Evolutionary conservation across 176 grass and related monocot species (phyloP), one percentile per base, ranked within the genome.

Genomic region (Ananas comosus): DNA sequence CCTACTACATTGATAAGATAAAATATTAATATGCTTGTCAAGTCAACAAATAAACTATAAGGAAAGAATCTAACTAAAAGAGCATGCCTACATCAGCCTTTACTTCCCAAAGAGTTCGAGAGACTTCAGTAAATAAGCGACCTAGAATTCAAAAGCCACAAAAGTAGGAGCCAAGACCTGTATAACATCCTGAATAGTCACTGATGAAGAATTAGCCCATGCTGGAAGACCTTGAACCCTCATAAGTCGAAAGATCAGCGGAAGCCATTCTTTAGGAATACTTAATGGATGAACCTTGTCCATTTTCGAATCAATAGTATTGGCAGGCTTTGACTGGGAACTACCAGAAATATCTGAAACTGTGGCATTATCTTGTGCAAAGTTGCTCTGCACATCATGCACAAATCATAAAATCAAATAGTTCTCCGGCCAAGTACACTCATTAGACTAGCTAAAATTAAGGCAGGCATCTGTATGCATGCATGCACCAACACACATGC

Each of bases 171-270:
- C 24, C 24, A 78, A 51, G 73, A 97, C 94, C 94, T 97, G 79
- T 79, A 97, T 80, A 14, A 93, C 77, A 85, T 97, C 82, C 73
- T 71, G 67, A 86, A 99, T 79, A 68, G 89, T 88, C 63, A 99
- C 81, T 27, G 87, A 79, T 2, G 79, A 83, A 64, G 71, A 77
- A 70, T 90, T 99, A 70, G 89, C 68, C 84, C 84, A 97, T 76
- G 86, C 74, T 25, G 89, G 86, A 74, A 99, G 80, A 73, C 89
- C 84, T 81, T 99, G 86, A 71, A 93, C 87, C 79, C 12, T 71
- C 86, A 90, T 90, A 17, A 99, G 84, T 25, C 84, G 70, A 74
- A 99, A 93, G 72, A 64, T 88, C 48, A 74, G 83, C 0, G 84
- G 64, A 25, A 80, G 72, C 48, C 17, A 28, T 66, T 90, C 80